These are phyloP conservation scores for Acer saccharum DNA, from an alignment of 345 rosid species.

Conservation along the genomic window DNA sequence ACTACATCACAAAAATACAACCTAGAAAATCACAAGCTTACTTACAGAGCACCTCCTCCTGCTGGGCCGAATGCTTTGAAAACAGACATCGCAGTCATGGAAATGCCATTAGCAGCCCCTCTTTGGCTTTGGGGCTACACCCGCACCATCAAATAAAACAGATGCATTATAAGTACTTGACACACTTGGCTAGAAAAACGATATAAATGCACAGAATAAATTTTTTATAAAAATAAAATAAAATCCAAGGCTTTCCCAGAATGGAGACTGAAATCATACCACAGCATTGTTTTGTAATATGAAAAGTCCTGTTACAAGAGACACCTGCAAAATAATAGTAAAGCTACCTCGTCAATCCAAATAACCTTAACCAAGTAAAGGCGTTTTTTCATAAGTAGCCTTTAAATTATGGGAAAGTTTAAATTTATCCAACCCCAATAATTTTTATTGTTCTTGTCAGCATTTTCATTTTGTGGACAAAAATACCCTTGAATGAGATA, in stretches of 20 bases:
- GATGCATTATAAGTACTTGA: neutral
- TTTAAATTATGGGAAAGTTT: too few species aligned
- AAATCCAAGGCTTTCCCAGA: neutral
- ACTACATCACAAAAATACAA: neutral
- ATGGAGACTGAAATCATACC: constrained; percentile 33
- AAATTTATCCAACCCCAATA: too few species aligned
- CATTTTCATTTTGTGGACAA: too few species aligned
- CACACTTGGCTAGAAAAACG: neutral
- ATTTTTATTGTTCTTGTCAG: too few species aligned
- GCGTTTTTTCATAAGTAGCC: too few species aligned
- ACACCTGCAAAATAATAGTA: constrained; percentile 33
- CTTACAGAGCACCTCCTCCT: constrained; percentile 71
- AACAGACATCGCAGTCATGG: constrained; percentile 65
- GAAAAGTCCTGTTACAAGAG: constrained; percentile 52
- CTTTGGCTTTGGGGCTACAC: constrained; percentile 54
- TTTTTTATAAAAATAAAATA: neutral
- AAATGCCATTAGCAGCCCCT: constrained; percentile 67
- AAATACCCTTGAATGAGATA: too few species aligned
- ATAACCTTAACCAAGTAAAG: neutral
- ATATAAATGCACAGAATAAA: neutral
- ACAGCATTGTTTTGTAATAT: constrained; percentile 57
- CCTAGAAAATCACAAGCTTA: neutral
- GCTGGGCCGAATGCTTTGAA: constrained; percentile 72
- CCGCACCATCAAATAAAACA: neutral
- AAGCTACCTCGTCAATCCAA: neutral